These are phyloP conservation scores for Penicillium macrosclerotiorum DNA, from an alignment of 495 filamentous ascomycete genomes.

Conservation along the genomic window DNA sequence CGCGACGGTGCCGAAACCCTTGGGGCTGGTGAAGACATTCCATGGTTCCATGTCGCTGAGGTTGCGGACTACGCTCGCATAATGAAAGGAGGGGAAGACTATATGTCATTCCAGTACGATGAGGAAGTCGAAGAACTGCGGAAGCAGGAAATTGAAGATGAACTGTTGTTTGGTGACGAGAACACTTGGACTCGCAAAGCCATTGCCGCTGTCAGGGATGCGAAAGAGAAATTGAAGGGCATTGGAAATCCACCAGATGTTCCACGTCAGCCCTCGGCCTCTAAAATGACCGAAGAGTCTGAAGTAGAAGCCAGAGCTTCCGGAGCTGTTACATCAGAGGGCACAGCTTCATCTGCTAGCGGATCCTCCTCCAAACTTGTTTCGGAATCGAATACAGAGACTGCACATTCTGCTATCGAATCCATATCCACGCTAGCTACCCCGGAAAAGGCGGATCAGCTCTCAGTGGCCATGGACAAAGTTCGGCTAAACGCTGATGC, in stretches of 20 bases:
- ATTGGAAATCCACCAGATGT: constrained; percentile 68
- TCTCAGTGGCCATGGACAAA: constrained; percentile 30
- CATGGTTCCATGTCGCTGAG: constrained; percentile 92
- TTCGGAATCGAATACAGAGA: constrained; percentile 2
- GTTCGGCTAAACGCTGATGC: constrained; percentile 20
- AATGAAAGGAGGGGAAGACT: constrained; percentile 90
- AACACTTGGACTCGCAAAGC: constrained; percentile 89
- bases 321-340: neutral
- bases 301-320: constrained; percentile 23
- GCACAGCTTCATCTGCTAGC: constrained; percentile 46
- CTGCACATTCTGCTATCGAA: neutral
- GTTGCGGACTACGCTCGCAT: constrained; percentile 92
- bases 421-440: constrained; percentile 10
- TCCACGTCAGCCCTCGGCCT: constrained; percentile 48
- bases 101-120: constrained; percentile 78
- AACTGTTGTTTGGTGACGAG: constrained; percentile 90
- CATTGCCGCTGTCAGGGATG: constrained; percentile 63
- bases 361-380: constrained; percentile 29
- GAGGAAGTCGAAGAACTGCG: constrained; percentile 71
- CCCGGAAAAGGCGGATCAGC: constrained; percentile 21
- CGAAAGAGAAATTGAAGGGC: constrained; percentile 67
- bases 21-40: constrained; percentile 67
- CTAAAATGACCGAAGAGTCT: constrained; percentile 43
- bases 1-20: constrained; percentile 75
- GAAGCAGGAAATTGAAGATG: constrained; percentile 79